phyloP scores from a whole-genome alignment of 1,139 yeast species.

The Lodderomyces beijingensis region DNA sequence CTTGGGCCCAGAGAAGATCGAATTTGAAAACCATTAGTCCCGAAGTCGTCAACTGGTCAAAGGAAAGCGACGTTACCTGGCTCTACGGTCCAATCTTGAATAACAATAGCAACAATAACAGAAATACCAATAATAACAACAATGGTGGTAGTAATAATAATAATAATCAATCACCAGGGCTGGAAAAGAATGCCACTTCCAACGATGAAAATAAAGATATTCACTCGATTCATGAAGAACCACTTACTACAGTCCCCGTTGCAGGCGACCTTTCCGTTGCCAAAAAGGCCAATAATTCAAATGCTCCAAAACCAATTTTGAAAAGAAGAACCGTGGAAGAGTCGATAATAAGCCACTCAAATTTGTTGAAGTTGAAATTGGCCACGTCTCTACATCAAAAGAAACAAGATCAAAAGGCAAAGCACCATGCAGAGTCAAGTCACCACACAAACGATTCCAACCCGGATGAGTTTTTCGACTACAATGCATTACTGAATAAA shows the following conservation, averaged over 20 bases:
- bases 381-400: constrained; percentile 35
- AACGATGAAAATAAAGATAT: constrained; percentile 14
- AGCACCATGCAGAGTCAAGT: constrained; percentile 14
- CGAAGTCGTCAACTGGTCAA: constrained; percentile 72
- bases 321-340: constrained; percentile 80
- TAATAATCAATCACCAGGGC: too few relatives aligned
- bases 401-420: constrained; percentile 14
- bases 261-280: constrained; percentile 44
- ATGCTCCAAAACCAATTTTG: constrained; percentile 66
- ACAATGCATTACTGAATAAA: constrained; percentile 54
- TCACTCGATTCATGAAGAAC: constrained; percentile 17
- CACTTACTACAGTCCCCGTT: constrained; percentile 39
- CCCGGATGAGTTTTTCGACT: constrained; percentile 44
- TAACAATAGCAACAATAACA: constrained; percentile 22
- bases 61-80: constrained; percentile 78
- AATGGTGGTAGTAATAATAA: too few relatives aligned
- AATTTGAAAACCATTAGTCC: constrained; percentile 67
- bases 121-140: constrained; percentile 8
- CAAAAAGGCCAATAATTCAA: constrained; percentile 10
- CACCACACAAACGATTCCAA: constrained; percentile 21
- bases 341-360: constrained; percentile 59
- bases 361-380: constrained; percentile 44
- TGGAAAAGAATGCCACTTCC: too few relatives aligned
- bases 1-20: constrained; percentile 77
- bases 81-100: constrained; percentile 73